Evolutionary conservation across 2,329 filamentous ascomycete genomes (phyloP).

Genomic region (Colletotrichum destructivum): DNA sequence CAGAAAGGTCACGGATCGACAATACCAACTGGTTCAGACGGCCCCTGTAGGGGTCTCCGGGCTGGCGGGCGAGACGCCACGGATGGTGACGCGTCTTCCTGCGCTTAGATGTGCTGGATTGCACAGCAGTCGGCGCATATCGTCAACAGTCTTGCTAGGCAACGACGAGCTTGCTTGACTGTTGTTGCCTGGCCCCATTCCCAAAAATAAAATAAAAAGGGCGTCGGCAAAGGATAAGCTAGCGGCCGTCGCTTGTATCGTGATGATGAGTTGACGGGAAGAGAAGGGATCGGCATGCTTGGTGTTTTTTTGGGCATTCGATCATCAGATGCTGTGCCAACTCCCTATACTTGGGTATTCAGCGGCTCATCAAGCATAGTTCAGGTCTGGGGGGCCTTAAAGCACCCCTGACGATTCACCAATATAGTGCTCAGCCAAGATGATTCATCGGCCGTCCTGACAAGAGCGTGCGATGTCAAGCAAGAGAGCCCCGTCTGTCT

Average conservation of each 20-base stretch:
- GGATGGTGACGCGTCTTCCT: not conserved
- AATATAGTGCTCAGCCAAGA: too few species aligned
- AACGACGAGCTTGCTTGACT: not conserved
- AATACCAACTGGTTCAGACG: not conserved
- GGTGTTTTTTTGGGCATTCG: not conserved
- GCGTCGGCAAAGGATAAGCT: too few species aligned
- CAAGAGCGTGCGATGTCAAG: too few species aligned
- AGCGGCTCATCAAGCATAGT: too few species aligned
- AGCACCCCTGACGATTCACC: too few species aligned
- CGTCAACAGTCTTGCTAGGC: not conserved
- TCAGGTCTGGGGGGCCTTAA: too few species aligned
- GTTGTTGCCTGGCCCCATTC: not conserved
- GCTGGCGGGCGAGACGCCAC: not conserved
- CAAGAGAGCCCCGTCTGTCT: too few species aligned
- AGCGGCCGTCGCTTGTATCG: not conserved
- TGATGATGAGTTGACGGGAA: not conserved
- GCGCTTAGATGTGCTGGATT: not conserved
- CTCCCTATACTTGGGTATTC: too few species aligned
- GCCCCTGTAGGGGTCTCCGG: not conserved
- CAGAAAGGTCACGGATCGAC: not conserved
- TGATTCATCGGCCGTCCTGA: too few species aligned
- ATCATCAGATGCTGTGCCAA: too few species aligned
- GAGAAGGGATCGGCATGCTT: too few species aligned
- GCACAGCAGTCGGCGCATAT: constrained; percentile 6
- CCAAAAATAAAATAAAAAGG: not conserved